These are phyloP conservation scores for Mesotaenium endlicherianum DNA, from an alignment of 139 green algal species.

Conservation along the genomic window DNA sequence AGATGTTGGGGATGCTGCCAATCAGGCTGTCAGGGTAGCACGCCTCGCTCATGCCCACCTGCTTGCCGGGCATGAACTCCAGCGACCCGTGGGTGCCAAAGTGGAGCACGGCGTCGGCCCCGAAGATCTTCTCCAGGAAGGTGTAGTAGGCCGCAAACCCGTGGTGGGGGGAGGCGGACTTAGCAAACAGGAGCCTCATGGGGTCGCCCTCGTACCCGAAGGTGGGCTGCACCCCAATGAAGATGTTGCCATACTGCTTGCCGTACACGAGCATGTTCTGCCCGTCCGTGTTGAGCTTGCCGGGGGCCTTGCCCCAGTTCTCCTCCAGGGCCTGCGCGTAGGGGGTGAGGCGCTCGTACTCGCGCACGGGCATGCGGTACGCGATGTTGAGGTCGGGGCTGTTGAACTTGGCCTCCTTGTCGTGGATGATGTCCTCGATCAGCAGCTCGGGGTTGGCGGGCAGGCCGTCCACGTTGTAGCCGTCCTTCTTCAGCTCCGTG, in stretches of 20 bases:
- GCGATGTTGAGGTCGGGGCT: constrained; percentile 93
- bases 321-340: constrained; percentile 93
- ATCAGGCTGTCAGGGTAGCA: constrained; percentile 99
- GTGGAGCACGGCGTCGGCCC: constrained; percentile 95
- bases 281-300: constrained; percentile 96
- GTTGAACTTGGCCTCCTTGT: constrained; percentile 92
- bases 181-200: constrained; percentile 97
- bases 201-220: constrained; percentile 99
- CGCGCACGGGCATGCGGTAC: constrained; percentile 69
- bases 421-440: constrained; percentile 83
- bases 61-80: constrained; percentile 99
- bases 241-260: constrained; percentile 97
- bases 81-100: constrained; percentile 98
- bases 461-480: constrained; percentile 85
- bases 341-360: constrained; percentile 59
- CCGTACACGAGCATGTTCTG: constrained; percentile 95
- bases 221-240: constrained; percentile 99
- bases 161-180: constrained; percentile 91
- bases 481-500: constrained; percentile 77
- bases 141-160: constrained; percentile 99
- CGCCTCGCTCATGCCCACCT: constrained; percentile 89
- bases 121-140: constrained; percentile 94
- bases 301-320: constrained; percentile 96
- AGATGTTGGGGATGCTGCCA: constrained; percentile 95
- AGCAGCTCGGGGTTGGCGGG: constrained; percentile 74